Base-by-base conservation (phyloP, 352 stramenopile species). In the Pelagophyceae sp. region DNA sequence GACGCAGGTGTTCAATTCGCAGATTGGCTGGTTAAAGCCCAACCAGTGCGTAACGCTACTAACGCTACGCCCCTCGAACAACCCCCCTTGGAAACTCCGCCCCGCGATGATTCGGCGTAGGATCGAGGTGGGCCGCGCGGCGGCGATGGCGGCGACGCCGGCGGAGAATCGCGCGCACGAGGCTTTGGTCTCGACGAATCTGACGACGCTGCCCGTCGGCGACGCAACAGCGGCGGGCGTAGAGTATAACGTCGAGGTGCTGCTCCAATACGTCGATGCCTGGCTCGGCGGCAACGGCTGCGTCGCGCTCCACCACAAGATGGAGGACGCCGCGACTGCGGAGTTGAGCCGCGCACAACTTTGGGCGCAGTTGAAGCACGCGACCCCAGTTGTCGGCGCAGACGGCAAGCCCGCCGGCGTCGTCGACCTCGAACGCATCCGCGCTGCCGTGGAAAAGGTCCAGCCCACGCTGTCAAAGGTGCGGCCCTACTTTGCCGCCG, bases 281-380 rank as follows among this genome's bases (percentile, higher is more conserved):
- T 97, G 93, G 93, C 86, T 97, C 74, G 87, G 93, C 40, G 93
- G 93, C 72, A 89, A 91, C 71, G 93, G 93, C 35, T 97, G 92
- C 83, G 96, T 97, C 80, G 92, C 93, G 74, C 83, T 97, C 33
- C 88, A 97, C 84, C 93, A 96, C 85, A 93, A 95, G 80, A 97
- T 97, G 93, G 93, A 97, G 83, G 93, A 97, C 83, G 93, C 93
- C 25, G 93, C 93, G 33, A 97, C 93, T 64, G 93, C 93, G 37
- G 93, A 97, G 82, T 96, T 97, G 76, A 95, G 90, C 72, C 88
- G 93, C 71, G 91, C 90, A 25, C 93, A 97, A 79, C 93, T 97
- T 79, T 97, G 92, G 93, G 90, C 96, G 83, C 97, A 91, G 92
- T 85, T 54, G 11, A 11, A 23, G 11, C 11, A 11, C 45, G 45